These are phyloP conservation scores for Aristolochia contorta DNA, from an alignment of 164 flowering plant genomes.

Conservation along the genomic window DNA sequence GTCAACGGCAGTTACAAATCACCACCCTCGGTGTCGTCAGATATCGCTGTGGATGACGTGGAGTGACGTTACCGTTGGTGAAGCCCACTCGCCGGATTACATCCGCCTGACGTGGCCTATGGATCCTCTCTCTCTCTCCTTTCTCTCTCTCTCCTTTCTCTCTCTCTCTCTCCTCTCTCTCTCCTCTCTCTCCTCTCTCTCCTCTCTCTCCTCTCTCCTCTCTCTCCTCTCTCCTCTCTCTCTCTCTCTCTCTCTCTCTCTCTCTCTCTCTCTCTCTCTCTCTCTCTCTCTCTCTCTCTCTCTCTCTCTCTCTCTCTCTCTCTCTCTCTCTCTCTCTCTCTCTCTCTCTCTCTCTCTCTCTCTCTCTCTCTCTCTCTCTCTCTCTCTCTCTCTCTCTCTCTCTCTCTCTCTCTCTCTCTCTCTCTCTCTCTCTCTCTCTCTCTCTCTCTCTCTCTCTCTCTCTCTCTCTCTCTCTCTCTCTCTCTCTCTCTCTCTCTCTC, in stretches of 20 bases:
- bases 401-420: not conserved
- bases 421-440: not conserved
- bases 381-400: not conserved
- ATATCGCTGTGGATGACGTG: not conserved
- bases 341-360: not conserved
- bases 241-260: not conserved
- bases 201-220: not conserved
- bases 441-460: not conserved
- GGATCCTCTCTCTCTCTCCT: not conserved
- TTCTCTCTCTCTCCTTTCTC: not conserved
- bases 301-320: not conserved
- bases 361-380: not conserved
- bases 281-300: no score
- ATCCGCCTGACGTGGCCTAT: no score
- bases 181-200: not conserved
- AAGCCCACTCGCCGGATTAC: not conserved
- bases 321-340: no score
- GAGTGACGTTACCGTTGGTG: not conserved
- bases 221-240: not conserved
- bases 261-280: not conserved
- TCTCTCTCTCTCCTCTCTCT: not conserved
- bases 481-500: not conserved
- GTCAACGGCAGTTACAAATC: conserved; percentile 1
- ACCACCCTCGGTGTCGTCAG: not conserved
- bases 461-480: not conserved